A percentile compares a stretch with the other conserved stretches of the same genome.
Conservation (phyloP, 2,329 filamentous ascomycete species). For the Rhynchosporium graminicola region DNA sequence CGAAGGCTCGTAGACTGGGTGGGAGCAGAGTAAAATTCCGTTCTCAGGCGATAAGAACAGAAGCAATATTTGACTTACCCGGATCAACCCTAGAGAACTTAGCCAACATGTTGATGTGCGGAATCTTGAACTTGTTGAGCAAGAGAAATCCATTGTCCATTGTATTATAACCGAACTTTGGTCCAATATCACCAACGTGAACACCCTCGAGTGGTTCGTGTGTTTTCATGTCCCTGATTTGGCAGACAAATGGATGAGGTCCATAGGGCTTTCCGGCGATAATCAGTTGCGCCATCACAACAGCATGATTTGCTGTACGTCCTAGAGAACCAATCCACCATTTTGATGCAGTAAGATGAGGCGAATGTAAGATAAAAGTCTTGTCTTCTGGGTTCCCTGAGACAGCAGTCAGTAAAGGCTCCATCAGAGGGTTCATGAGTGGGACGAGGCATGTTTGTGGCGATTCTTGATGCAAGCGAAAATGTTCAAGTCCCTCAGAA, state of each 20-base stretch:
- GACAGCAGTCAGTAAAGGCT: no score
- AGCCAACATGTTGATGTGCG: slow-evolving; percentile 72
- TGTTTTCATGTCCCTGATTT: slow-evolving; percentile 69
- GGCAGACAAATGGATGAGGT: slow-evolving; percentile 77
- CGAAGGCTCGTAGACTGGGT: no score
- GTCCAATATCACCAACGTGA: slow-evolving; percentile 78
- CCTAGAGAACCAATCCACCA: slow-evolving; percentile 86
- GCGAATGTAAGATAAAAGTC: slow-evolving; percentile 74
- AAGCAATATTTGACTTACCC: no score
- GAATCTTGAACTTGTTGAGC: slow-evolving; percentile 75
- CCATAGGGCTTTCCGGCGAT: slow-evolving; percentile 69
- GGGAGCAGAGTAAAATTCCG: no score
- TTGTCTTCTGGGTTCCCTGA: slow-evolving; percentile 64
- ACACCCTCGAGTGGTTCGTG: slow-evolving; percentile 69
- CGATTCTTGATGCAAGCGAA: no score
- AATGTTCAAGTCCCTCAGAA: no score
- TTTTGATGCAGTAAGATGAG: slow-evolving; percentile 73
- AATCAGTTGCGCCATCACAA: slow-evolving; percentile 77
- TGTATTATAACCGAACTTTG: slow-evolving; percentile 77
- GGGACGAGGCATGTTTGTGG: no score
- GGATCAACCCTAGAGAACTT: slow-evolving; percentile 71
- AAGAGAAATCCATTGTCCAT: slow-evolving; percentile 75
- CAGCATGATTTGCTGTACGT: slow-evolving; percentile 72
- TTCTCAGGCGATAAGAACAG: no score
- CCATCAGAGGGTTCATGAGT: no score